Base-by-base conservation (phyloP, 257 asterid genomes). In the Fraxinus quadrangulata region DNA sequence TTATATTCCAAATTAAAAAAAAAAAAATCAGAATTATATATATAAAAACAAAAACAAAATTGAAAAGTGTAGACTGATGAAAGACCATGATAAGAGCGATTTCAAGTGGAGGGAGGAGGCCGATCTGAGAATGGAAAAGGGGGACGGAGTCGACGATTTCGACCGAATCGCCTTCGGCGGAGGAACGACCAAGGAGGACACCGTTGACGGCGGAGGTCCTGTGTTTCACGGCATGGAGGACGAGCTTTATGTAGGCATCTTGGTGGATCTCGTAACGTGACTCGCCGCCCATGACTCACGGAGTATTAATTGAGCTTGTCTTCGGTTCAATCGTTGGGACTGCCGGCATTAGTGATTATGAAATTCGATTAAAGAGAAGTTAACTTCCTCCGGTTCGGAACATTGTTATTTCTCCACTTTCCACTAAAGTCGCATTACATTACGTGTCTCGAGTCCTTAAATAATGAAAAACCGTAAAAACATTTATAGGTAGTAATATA, bases 61-160 rank as follows among this genome's bases (percentile, higher is more conserved):
- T 54, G 49, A 61, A 26, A 23, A 11, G 14, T 10, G 31, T 2
- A 3, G 67, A 28, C 66, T 19, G 67, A 4, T 7, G 61, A 86
- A 83, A 73, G 45, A 92, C 96, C 97, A 95, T 91, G 67, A 87
- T 90, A 7, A 95, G 98, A 21, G 99, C 93, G 72, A 95, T 93
- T 80, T 95, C 98, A 72, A 95, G 98, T 0, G 96, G 96, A 77
- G 96, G 96, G 8, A 95, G 96, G 42, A 96, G 87, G 70, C 97
- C 94, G 85, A 96, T 92, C 90, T 93, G 97, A 34, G 98, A 90
- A 81, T 96, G 99, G 84, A 93, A 96, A 73, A 96, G 98, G 1
- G 98, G 95, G 4, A 96, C 97, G 17, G 97, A 87, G 45, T 96
- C 99, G 31, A 86, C 84, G 77, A 96, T 89, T 85, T 96, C 99